phyloP scores from a whole-genome alignment of 495 filamentous ascomycete species.

The Lichenothelia convexa region DNA sequence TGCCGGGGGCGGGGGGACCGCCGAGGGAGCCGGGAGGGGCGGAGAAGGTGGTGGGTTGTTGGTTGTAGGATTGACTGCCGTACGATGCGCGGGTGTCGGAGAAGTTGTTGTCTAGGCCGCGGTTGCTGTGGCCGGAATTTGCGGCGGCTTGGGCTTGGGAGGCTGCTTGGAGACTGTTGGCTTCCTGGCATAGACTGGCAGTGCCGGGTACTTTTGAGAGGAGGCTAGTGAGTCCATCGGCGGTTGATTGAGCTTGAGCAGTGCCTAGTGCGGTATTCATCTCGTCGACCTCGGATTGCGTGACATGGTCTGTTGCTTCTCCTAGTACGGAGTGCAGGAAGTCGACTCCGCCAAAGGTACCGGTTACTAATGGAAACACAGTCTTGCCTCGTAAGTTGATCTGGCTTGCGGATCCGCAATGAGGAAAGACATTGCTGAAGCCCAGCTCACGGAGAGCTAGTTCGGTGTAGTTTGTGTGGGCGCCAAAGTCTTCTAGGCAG shows the following conservation, averaged over 20 bases:
- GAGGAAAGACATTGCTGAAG: slow-evolving; percentile 64
- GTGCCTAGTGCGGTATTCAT: slow-evolving; percentile 56
- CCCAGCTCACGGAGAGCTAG: slow-evolving; percentile 74
- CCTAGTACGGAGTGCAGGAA: slow-evolving; percentile 95
- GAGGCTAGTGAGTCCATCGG: slow-evolving; percentile 45
- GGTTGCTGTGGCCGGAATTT: slow-evolving; percentile 5
- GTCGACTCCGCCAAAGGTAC: slow-evolving; percentile 86
- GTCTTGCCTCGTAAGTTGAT: slow-evolving; percentile 52
- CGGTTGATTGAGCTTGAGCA: slow-evolving; percentile 20
- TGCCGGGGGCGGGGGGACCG: slow-evolving; percentile 32
- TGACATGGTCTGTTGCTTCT: slow-evolving; percentile 89
- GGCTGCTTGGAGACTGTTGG: slow-evolving; percentile 50
- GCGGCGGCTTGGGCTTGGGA: slow-evolving; percentile 51
- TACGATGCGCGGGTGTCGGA: slow-evolving; percentile 8
- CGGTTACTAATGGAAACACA: slow-evolving; percentile 79
- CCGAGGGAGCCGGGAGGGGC: slow-evolving; percentile 30
- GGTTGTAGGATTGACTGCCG: slow-evolving; percentile 10
- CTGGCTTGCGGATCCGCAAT: slow-evolving; percentile 57
- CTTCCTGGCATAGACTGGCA: slow-evolving; percentile 59
- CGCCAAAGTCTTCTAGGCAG: slow-evolving; percentile 87
- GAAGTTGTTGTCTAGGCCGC: slow-evolving; percentile 1
- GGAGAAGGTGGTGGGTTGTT: slow-evolving; percentile 18
- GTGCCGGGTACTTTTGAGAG: slow-evolving; percentile 65
- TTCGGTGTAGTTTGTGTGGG: slow-evolving; percentile 90
- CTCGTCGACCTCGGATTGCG: slow-evolving; percentile 84